phyloP scores from a whole-genome alignment of 2,329 filamentous ascomycete genomes.

The Macrophomina pseudophaseolina region DNA sequence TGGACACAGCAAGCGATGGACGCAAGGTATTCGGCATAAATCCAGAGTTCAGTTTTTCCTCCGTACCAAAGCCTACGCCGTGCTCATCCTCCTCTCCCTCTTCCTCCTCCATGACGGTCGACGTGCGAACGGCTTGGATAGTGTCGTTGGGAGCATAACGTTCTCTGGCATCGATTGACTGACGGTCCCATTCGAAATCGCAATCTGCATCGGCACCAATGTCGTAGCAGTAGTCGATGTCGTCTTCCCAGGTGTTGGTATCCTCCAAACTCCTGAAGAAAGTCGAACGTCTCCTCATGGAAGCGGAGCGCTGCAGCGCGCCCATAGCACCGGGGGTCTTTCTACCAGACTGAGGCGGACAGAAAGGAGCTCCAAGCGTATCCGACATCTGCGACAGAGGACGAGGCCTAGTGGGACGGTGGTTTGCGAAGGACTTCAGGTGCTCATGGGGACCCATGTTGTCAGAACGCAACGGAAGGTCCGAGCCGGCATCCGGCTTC shows the following conservation, averaged over 20 bases:
- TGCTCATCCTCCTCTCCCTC: slow-evolving; percentile 18
- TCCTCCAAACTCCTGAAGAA: slow-evolving; percentile 25
- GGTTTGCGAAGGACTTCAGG: slow-evolving; percentile 24
- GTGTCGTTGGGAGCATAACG: slow-evolving; percentile 33
- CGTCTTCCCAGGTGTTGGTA: slow-evolving; percentile 61
- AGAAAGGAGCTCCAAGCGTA: slow-evolving; percentile 50
- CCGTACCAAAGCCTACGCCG: neutral
- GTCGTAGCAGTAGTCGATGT: slow-evolving; percentile 67
- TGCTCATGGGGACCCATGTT: slow-evolving; percentile 23
- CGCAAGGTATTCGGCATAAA: slow-evolving; percentile 34
- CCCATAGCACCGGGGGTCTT: slow-evolving; percentile 19
- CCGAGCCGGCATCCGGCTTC: slow-evolving; percentile 13
- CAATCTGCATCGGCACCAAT: slow-evolving; percentile 65
- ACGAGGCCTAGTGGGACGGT: slow-evolving; percentile 25
- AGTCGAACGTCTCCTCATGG: slow-evolving; percentile 24
- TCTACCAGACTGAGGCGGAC: slow-evolving; percentile 32
- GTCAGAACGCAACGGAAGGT: slow-evolving; percentile 22
- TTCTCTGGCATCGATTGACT: slow-evolving; percentile 37
- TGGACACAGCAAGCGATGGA: slow-evolving; percentile 38
- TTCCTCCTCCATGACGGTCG: slow-evolving; percentile 21
- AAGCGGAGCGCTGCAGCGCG: slow-evolving; percentile 13
- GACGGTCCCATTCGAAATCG: slow-evolving; percentile 62
- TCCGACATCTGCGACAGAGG: slow-evolving; percentile 51
- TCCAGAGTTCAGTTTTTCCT: slow-evolving; percentile 19
- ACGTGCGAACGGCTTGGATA: slow-evolving; percentile 4